A percentile compares a stretch with the other conserved stretches of the same genome.
Evolutionary conservation across 2,329 filamentous ascomycete species (phyloP).

Genomic region (Exophiala spinifera): DNA sequence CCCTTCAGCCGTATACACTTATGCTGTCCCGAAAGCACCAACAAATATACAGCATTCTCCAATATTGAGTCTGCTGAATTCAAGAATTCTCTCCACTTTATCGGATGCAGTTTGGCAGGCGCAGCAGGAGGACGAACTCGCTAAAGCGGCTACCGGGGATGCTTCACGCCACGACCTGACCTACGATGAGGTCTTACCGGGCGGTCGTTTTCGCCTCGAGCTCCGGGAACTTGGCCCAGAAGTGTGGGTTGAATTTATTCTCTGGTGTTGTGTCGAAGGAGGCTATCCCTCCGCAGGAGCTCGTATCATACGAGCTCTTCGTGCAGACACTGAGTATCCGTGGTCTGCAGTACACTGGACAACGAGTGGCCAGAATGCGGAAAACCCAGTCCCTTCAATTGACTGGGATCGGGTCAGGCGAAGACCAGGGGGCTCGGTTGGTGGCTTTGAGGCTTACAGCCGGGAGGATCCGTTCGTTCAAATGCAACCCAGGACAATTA

Average conservation of each 20-base stretch:
- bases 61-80: slow-evolving; percentile 43
- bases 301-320: slow-evolving; percentile 39
- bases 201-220: slow-evolving; percentile 39
- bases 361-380: slow-evolving; percentile 1
- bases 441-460: slow-evolving; percentile 22
- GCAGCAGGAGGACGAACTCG: slow-evolving; percentile 39
- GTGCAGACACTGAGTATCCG: slow-evolving; percentile 26
- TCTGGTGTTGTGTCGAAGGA: slow-evolving; percentile 51
- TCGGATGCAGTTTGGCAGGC: slow-evolving; percentile 47
- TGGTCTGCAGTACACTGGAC: slow-evolving; percentile 46
- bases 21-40: slow-evolving; percentile 31
- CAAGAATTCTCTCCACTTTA: slow-evolving; percentile 46
- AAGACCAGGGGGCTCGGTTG: slow-evolving; percentile 15
- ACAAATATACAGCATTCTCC: slow-evolving; percentile 40
- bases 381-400: slow-evolving; percentile 5
- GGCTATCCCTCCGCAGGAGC: slow-evolving; percentile 42
- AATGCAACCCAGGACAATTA: slow-evolving; percentile 51
- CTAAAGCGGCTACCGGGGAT: slow-evolving; percentile 37
- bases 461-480: slow-evolving; percentile 36
- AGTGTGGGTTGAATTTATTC: slow-evolving; percentile 49
- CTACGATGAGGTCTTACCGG: slow-evolving; percentile 35
- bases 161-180: slow-evolving; percentile 22
- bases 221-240: slow-evolving; percentile 46
- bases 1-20: slow-evolving; percentile 44
- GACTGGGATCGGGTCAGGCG: slow-evolving; percentile 22